Conservation (phyloP, 1,284 basidiomycete species). For the Mycosarcoma mackinlayi region DNA sequence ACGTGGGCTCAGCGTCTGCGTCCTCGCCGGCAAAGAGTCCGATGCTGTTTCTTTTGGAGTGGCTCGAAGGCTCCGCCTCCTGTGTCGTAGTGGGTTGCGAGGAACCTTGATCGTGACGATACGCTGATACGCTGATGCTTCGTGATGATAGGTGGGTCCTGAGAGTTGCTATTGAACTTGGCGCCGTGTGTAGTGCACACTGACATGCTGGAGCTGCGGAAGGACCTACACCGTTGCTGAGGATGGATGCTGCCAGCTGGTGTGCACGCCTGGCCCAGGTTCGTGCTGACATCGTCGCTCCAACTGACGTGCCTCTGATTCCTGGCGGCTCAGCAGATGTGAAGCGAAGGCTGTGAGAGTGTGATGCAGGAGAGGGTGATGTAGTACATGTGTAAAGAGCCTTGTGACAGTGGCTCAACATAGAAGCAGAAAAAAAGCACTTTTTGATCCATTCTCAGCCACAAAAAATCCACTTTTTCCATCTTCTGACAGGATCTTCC, state of each 20-base stretch:
- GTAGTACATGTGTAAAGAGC: neutral
- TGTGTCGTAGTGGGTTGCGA: neutral
- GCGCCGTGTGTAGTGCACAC: conserved; percentile 9
- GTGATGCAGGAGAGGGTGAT: neutral
- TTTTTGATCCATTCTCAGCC: neutral
- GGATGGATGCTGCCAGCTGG: conserved; percentile 26
- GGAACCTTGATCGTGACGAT: neutral
- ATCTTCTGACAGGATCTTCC: conserved; percentile 12
- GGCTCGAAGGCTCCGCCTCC: neutral
- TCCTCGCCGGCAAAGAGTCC: conserved; percentile 27
- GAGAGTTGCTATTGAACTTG: neutral
- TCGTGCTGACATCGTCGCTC: conserved; percentile 27
- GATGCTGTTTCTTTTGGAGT: neutral
- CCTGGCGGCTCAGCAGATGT: too few relatives aligned
- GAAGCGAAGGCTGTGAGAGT: neutral
- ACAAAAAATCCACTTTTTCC: conserved; percentile 10
- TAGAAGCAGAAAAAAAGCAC: conserved; percentile 9
- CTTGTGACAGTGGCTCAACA: conserved; percentile 3
- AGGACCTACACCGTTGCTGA: conserved; percentile 26
- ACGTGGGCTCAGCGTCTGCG: conserved; percentile 29
- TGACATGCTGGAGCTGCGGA: conserved; percentile 14
- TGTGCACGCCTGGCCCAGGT: conserved; percentile 29
- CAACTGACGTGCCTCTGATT: too few relatives aligned
- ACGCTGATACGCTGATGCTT: conserved; percentile 9
- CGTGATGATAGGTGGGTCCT: neutral